These are phyloP conservation scores for Xylaria sp. DNA, from an alignment of 2,329 filamentous ascomycete genomes.

Conservation along the genomic window DNA sequence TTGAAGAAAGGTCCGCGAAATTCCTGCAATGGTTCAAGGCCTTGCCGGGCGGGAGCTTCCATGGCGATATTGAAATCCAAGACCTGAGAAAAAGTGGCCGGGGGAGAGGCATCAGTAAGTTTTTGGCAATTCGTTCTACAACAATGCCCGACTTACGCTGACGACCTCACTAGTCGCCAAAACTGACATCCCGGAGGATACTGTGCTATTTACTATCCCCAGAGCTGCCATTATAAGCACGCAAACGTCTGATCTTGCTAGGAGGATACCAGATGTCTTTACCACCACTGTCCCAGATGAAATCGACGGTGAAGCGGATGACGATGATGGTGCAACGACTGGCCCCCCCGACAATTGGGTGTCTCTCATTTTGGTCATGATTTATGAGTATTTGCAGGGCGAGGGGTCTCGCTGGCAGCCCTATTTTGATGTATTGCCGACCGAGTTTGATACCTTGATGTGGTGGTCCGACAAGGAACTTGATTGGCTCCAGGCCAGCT, in stretches of 20 bases:
- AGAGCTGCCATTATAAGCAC: constrained; percentile 75
- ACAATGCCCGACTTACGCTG: constrained; percentile 24
- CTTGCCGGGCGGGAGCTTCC: constrained; percentile 64
- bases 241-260: constrained; percentile 75
- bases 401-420: constrained; percentile 75
- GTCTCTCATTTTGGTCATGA: constrained; percentile 77
- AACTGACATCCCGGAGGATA: constrained; percentile 75
- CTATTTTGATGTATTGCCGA: constrained; percentile 80
- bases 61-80: constrained; percentile 61
- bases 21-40: constrained; percentile 66
- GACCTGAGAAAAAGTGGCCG: constrained; percentile 62
- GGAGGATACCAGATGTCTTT: constrained; percentile 66
- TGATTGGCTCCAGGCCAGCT: constrained; percentile 77
- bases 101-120: constrained; percentile 65
- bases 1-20: constrained; percentile 55
- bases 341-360: constrained; percentile 64
- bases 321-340: constrained; percentile 47
- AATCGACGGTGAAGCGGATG: constrained; percentile 53
- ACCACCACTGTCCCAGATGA: constrained; percentile 50
- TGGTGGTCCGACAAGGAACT: constrained; percentile 83
- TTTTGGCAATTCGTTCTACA: constrained; percentile 8
- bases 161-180: constrained; percentile 69
- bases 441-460: constrained; percentile 84
- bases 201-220: constrained; percentile 83
- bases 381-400: constrained; percentile 75